Evolutionary conservation across 495 filamentous ascomycete genomes (phyloP).

Genomic region (Trichoderma erinaceum): DNA sequence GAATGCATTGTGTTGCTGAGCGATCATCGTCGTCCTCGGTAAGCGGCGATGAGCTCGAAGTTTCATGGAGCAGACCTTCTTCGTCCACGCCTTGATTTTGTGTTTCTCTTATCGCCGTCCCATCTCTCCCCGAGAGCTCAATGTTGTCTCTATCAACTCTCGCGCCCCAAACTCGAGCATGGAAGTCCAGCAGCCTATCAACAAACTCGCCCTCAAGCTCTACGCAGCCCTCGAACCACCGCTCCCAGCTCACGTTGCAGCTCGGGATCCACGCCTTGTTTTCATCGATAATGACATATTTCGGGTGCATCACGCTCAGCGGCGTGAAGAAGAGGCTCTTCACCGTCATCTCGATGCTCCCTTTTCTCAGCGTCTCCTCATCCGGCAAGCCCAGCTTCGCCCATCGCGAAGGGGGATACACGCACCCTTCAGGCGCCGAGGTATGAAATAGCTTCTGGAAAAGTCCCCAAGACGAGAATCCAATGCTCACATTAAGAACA

Average conservation of each 20-base stretch:
- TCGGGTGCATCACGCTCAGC: conserved; percentile 72
- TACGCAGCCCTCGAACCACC: no score
- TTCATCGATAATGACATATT: conserved; percentile 55
- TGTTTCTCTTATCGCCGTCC: not conserved
- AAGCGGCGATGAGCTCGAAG: not conserved
- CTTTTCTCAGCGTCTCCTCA: conserved; percentile 38
- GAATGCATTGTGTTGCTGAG: no score
- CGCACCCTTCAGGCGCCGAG: conserved; percentile 46
- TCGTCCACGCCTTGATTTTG: not conserved
- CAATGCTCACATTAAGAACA: conserved; percentile 47
- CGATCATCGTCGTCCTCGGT: no score
- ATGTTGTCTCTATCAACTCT: no score
- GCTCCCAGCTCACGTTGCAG: no score
- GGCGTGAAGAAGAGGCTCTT: conserved; percentile 68
- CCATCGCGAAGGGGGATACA: conserved; percentile 54
- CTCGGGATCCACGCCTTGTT: no score
- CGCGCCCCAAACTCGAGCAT: no score
- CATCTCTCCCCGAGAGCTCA: no score
- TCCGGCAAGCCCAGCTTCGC: conserved; percentile 53
- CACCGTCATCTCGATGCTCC: conserved; percentile 54
- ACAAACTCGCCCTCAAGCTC: no score
- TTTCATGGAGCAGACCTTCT: not conserved
- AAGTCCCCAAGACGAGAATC: conserved; percentile 60
- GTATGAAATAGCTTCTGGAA: conserved; percentile 67
- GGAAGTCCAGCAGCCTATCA: conserved; percentile 30